Evolutionary conservation across 179 eudicot genomes (phyloP), one percentile per base, ranked within the genome.

Genomic region (Beta macrorhiza): DNA sequence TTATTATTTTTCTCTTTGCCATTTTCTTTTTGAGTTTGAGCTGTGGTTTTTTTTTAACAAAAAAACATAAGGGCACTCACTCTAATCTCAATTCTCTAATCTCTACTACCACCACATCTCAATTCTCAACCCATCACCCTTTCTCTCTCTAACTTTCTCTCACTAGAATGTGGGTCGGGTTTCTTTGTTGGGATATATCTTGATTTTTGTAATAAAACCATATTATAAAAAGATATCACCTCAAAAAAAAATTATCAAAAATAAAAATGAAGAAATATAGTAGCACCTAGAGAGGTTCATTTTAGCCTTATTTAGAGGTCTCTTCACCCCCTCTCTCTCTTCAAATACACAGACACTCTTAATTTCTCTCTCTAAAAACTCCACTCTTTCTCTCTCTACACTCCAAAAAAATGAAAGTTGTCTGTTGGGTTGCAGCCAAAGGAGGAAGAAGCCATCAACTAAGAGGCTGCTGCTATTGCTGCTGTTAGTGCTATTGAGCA

Each of bases 371-470:
- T 17, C 16, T 32, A 37, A 32, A 80, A 61, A 69, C 82, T 78
- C 80, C 52, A 70, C 81, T 78, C 75, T 74, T 67, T 62, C 71
- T 25, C 69, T 78, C 44, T 74, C 79, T 79, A 37, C 62, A 72
- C 80, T 65, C 17, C 65, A 59, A 88, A 85, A 85, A 88, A 88
- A 72, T 47, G 82, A 83, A 81, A 79, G 81, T 90, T 91, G 95
- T 91, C 92, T 82, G 58, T 75, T 88, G 76, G 91, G 92, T 80
- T 88, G 84, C 77, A 70, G 89, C 95, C 95, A 91, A 89, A 89
- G 74, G 49, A 74, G 86, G 84, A 80, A 87, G 86, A 85, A 87
- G 82, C 88, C 89, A 86, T 86, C 81, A 87, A 55, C 68, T 14
- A 49, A 77, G 77, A 77, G 61, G 56, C 73, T 77, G 49, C 61